phyloP scores from a whole-genome alignment of 768 basidiomycete genomes.

The Cantharellus anzutake region DNA sequence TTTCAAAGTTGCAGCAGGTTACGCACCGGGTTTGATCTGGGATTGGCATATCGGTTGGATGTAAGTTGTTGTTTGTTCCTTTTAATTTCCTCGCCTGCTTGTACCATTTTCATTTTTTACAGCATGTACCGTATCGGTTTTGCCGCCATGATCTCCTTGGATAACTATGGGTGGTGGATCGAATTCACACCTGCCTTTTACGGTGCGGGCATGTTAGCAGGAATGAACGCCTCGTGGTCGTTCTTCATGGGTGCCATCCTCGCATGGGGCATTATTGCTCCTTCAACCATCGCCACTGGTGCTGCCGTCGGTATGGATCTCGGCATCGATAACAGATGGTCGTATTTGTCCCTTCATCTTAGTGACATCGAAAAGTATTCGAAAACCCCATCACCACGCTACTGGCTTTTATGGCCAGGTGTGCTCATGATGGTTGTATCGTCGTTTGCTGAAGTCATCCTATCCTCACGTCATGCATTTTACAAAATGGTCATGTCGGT shows the following conservation, averaged over 20 bases:
- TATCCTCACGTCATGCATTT: slow-evolving; percentile 17
- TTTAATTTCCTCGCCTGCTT: background rate
- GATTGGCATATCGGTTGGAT: slow-evolving; percentile 52
- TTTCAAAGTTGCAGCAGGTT: slow-evolving; percentile 35
- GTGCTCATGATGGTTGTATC: slow-evolving; percentile 13
- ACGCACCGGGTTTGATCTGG: slow-evolving; percentile 36
- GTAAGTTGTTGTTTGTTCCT: background rate
- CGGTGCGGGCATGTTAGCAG: slow-evolving; percentile 13
- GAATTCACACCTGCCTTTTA: slow-evolving; percentile 19
- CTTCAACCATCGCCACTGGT: slow-evolving; percentile 32
- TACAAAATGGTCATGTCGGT: background rate
- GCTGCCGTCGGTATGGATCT: slow-evolving; percentile 25
- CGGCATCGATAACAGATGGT: slow-evolving; percentile 26
- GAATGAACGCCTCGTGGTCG: slow-evolving; percentile 10
- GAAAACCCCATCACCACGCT: slow-evolving; percentile 31
- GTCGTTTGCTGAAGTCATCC: slow-evolving; percentile 28
- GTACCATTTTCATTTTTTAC: background rate
- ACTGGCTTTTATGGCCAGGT: slow-evolving; percentile 47
- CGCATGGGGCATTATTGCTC: slow-evolving; percentile 43
- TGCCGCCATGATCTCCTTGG: slow-evolving; percentile 36
- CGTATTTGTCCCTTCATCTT: slow-evolving; percentile 29
- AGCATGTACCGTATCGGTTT: slow-evolving; percentile 34
- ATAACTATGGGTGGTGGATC: slow-evolving; percentile 38
- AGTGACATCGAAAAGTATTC: slow-evolving; percentile 24
- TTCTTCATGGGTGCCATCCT: slow-evolving; percentile 34